Evolutionary conservation across 169 alveolate genomes (phyloP), one percentile per base, ranked within the genome.

Genomic region (Fabrea salina): DNA sequence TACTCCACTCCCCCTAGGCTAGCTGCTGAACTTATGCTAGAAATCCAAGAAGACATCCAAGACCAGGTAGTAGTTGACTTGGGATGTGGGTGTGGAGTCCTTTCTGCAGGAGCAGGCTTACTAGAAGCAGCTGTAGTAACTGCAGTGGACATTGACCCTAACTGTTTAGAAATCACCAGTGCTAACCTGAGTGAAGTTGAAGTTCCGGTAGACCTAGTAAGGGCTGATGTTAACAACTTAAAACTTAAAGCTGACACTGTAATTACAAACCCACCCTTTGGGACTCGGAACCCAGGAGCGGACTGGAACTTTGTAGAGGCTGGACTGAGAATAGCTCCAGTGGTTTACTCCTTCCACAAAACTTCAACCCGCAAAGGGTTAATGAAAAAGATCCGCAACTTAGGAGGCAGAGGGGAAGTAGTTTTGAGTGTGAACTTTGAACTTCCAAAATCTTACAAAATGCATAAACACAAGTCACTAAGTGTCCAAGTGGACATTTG

Each of bases 1-100:
- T 67, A 67, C 27, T n/a, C 61, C n/a, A 67, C 78, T 40, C 78
- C 78, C 22, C 35, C 37, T 8, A n/a, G 59, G n/a, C 25, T 67
- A 43, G 78, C 78, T 1, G 59, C 78, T 13, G 61, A 37, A 37
- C 13, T 61, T 11, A 8, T 61, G 0, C 39, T 35, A 16, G 25
- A 27, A 4, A 61, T 61, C 49, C 74, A 67, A 4, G 78, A 67
- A 16, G 22, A 40, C 8, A 67, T 67, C 13, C 16, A 11, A 13
- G 78, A 30, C 0, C 39, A 32, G 37, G 32, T 67, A 1, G 78
- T 43, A 2, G 58, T 43, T 37, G 78, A 67, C 27, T 16, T 67
- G 7, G 78, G 78, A 37, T 67, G 78, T 4, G 78, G 78, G 22
- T 67, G 78, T 43, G 78, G 78, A 67, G 64, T 67, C 19, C 27